Base-by-base conservation (phyloP, 2,329 filamentous ascomycete genomes). In the Drechslera avenae region DNA sequence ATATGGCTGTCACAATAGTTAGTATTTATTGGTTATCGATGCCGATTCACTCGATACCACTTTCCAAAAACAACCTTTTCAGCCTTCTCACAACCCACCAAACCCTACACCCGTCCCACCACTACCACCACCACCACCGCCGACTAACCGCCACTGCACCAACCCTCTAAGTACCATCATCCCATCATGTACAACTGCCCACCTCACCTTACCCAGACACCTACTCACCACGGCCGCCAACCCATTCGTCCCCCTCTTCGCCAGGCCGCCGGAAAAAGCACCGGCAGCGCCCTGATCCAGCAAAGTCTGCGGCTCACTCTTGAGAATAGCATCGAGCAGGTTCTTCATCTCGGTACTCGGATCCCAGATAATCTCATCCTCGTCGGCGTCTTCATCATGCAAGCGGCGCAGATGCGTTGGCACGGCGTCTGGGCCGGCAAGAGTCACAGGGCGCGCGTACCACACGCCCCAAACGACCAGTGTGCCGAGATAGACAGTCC, bases 171-270 rank as follows among this genome's bases (percentile, higher is more conserved):
- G 60, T 3, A 86, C 83, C 55, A 81, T 79, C 72, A 85, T 83
- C 0, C 81, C 83, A 60, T 84, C 81, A 56, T 85, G 82, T 4
- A 86, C 79, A 3, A 86, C 82, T 0, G 82, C 83, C 84, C 84
- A 86, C 43, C 84, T 64, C 1, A 86, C 79, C 48, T 80, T 83
- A 9, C 79, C 79, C 56, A 86, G 60, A 30, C 79, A 77, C 58
- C 80, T 78, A 2, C 80, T 81, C 69, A 86, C 83, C 0, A 81
- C 77, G 51, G 79, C 79, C 0, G 81, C 80, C 37, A 86, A 53
- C 0, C 81, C 82, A 14, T 76, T 78, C 0, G 79, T 83, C 1
- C 78, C 74, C 42, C 77, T 78, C 46, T 78, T 78, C 0, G 79
- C 79, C 13, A 76, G 69, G 1, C 74, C 30, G 0, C 64, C 59